phyloP scores from a whole-genome alignment of 345 rosid species.

The Trapa incisa region DNA sequence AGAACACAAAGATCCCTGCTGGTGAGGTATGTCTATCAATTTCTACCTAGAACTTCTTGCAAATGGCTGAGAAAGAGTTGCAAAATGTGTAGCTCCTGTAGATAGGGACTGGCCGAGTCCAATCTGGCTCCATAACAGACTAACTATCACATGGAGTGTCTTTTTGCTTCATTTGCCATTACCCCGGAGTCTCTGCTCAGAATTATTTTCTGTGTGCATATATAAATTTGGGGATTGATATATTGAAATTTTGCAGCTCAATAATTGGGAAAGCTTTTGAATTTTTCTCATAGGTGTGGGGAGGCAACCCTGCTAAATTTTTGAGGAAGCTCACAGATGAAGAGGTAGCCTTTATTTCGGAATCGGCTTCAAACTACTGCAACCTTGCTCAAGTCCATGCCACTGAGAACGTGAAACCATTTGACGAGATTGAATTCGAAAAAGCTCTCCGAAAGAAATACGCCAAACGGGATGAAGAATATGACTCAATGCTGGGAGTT shows the following conservation, averaged over 20 bases:
- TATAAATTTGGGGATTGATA: neutral
- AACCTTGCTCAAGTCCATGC: constrained; percentile 87
- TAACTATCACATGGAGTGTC: neutral
- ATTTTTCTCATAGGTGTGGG: constrained; percentile 53
- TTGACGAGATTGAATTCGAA: constrained; percentile 78
- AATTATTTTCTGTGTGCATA: neutral
- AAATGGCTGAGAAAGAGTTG: neutral
- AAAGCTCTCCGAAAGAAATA: constrained; percentile 78
- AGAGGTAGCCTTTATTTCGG: constrained; percentile 61
- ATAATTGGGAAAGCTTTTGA: neutral
- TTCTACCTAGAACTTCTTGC: neutral
- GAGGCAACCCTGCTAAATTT: constrained; percentile 93
- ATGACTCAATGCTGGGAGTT: constrained; percentile 78
- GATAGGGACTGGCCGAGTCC: neutral
- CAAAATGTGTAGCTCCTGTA: neutral
- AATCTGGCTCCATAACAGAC: neutral
- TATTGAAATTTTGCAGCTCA: neutral
- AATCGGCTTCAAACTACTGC: constrained; percentile 67
- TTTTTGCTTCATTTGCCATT: neutral
- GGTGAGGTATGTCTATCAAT: constrained; percentile 52
- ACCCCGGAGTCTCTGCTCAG: neutral
- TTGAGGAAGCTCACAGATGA: constrained; percentile 68
- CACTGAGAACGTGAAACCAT: constrained; percentile 74
- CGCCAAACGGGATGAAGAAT: constrained; percentile 58
- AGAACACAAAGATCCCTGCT: constrained; percentile 70